phyloP scores from a whole-genome alignment of 805 yeast species.

The Yamadazyma insecticola region DNA sequence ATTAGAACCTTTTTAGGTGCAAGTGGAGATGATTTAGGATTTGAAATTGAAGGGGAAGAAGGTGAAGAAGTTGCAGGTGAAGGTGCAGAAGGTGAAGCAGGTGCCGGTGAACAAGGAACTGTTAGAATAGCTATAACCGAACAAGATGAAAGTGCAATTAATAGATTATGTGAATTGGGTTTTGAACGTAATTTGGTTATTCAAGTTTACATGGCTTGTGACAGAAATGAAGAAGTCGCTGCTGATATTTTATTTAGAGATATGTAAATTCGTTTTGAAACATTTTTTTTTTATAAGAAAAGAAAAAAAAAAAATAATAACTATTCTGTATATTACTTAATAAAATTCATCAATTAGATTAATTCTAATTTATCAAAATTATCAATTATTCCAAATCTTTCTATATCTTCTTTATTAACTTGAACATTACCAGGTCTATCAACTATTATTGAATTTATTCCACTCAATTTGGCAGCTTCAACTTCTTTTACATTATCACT shows the following conservation, averaged over 20 bases:
- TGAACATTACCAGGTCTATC: conserved; percentile 73
- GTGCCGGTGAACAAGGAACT: conserved; percentile 27
- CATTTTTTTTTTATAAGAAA: too few species aligned
- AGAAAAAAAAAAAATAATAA: background rate
- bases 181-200: conserved; percentile 83
- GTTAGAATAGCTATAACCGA: conserved; percentile 62
- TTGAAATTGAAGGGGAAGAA: conserved; percentile 31
- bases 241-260: conserved; percentile 80
- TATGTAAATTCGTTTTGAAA: too few species aligned
- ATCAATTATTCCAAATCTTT: conserved; percentile 17
- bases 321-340: conserved; percentile 2
- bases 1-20: conserved; percentile 66
- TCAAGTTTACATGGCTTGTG: conserved; percentile 96
- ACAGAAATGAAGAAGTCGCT: conserved; percentile 93
- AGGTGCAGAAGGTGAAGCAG: conserved; percentile 37
- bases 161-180: conserved; percentile 86
- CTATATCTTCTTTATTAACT: conserved; percentile 31
- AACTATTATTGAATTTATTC: conserved; percentile 55
- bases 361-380: conserved; percentile 3
- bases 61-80: conserved; percentile 34
- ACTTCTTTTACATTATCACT: conserved; percentile 82
- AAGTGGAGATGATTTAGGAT: conserved; percentile 48
- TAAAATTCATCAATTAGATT: background rate
- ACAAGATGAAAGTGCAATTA: conserved; percentile 86
- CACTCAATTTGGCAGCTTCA: conserved; percentile 66